A percentile compares a stretch with the other conserved stretches of the same genome.
Evolutionary conservation across 1,284 basidiomycete genomes (phyloP).

Genomic region (Stygiomarasmius scandens): DNA sequence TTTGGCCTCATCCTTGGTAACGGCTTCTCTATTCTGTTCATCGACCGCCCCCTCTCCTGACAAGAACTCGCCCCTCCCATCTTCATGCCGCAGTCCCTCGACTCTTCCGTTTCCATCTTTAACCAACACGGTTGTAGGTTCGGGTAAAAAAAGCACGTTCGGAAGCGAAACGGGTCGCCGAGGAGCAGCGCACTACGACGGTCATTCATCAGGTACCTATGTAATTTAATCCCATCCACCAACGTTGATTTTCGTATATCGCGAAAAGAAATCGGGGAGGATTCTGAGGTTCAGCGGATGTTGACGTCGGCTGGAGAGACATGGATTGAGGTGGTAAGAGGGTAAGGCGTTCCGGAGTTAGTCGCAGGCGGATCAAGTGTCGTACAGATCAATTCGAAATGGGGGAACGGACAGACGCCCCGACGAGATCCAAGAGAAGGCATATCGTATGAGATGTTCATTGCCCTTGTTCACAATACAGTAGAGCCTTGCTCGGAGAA

Average conservation of each 20-base stretch:
- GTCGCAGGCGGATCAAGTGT: constrained; percentile 60
- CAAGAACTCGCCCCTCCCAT: constrained; percentile 84
- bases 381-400: constrained; percentile 54
- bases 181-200: constrained; percentile 79
- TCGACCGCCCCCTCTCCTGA: constrained; percentile 54
- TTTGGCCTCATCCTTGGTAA: constrained; percentile 47
- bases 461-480: constrained; percentile 48
- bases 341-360: constrained; percentile 48
- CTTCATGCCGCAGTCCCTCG: constrained; percentile 77
- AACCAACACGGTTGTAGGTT: constrained; percentile 54
- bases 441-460: constrained; percentile 62
- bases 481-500: constrained; percentile 25
- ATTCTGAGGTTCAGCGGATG: constrained; percentile 36
- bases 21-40: constrained; percentile 60
- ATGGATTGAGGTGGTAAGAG: constrained; percentile 43
- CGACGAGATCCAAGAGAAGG: constrained; percentile 55
- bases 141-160: constrained; percentile 64
- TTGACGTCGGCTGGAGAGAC: constrained; percentile 38
- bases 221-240: constrained; percentile 93
- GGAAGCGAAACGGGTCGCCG: constrained; percentile 68
- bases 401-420: constrained; percentile 63
- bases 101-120: constrained; percentile 48
- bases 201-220: constrained; percentile 88
- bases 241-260: constrained; percentile 92
- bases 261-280: constrained; percentile 82